Base-by-base conservation (phyloP, 306 rosid genomes). In the Luffa aegyptiaca region DNA sequence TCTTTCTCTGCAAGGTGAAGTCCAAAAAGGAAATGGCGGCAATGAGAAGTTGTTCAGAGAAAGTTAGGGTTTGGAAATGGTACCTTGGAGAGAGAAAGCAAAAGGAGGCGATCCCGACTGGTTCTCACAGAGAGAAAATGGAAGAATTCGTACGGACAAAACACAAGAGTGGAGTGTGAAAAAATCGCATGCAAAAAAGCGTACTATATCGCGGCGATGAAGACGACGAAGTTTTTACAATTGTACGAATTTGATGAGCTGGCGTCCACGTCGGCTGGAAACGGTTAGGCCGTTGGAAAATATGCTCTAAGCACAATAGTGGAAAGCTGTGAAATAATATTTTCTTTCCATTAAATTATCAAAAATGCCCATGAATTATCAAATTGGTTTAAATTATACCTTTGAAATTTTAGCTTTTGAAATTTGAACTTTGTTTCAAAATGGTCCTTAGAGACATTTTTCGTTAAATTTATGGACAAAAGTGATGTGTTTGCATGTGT, bases 231-330 rank as follows among this genome's bases (percentile, higher is more conserved):
- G 41, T 76, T 55, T 48, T 76, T 42, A 2, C 12, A 5, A 39
- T 39, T 37, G 41, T 9, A 12, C 11, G 33, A 26, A n/a, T 55
- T 75, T 70, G 46, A 75, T 79, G 81, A 79, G 51, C 26, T 79
- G 82, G 82, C 77, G 33, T 49, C 76, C 82, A 79, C 82, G 82
- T 79, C 41, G 10, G 48, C 66, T 48, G 2, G 2, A 49, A 66
- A 21, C 82, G 21, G 75, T 79, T 66, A 35, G 26, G 51, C 63
- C 64, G 81, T 79, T 79, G 37, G n/a, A 56, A 56, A 61, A 69
- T 49, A 49, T 42, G 53, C 21, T 42, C 5, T 14, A 18, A n/a
- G 33, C 63, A 20, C 21, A 18, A 20, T n/a, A 5, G 63, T 8
- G 10, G 63, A 57, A 56, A 56, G 10, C 8, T 8, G 1, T 56